phyloP scores from a whole-genome alignment of 257 asterid species.

The Ajuga chamaepitys region DNA sequence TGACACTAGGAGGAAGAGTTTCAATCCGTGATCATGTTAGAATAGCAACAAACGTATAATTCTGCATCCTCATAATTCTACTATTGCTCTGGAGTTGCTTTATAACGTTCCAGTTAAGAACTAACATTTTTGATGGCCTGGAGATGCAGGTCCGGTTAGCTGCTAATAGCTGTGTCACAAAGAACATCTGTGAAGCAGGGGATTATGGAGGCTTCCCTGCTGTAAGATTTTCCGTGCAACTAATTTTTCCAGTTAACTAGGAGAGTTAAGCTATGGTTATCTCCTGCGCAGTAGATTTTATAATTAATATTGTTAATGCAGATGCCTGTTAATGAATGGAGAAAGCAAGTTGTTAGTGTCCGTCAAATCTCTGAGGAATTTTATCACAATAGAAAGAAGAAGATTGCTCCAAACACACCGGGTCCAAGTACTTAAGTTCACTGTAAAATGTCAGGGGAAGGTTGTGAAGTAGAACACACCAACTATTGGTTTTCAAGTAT shows the following conservation, averaged over 20 bases:
- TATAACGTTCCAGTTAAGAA: not conserved
- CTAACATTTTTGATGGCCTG: conserved; percentile 7
- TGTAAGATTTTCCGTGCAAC: conserved; percentile 40
- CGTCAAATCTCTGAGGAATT: conserved; percentile 33
- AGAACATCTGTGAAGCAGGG: conserved; percentile 71
- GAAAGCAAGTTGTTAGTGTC: conserved; percentile 53
- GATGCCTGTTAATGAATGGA: conserved; percentile 78
- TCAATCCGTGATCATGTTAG: conserved; percentile 78
- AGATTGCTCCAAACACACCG: not conserved
- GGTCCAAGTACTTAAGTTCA: not conserved
- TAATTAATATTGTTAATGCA: conserved; percentile 25
- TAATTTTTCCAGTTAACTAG: not conserved
- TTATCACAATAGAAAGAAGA: conserved; percentile 7
- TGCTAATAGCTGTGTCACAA: conserved; percentile 78
- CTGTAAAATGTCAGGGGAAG: not conserved
- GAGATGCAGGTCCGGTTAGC: conserved; percentile 79
- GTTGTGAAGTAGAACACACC: not conserved
- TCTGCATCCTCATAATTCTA: not conserved
- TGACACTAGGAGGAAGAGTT: conserved; percentile 72
- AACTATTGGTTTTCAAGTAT: not conserved
- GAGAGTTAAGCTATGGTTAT: not conserved
- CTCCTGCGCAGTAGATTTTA: not conserved
- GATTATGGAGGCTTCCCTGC: conserved; percentile 99
- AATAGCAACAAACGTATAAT: conserved; percentile 59
- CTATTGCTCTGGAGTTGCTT: not conserved